phyloP scores from a whole-genome alignment of 2,329 filamentous ascomycete genomes.

The Fusarium metavorans region DNA sequence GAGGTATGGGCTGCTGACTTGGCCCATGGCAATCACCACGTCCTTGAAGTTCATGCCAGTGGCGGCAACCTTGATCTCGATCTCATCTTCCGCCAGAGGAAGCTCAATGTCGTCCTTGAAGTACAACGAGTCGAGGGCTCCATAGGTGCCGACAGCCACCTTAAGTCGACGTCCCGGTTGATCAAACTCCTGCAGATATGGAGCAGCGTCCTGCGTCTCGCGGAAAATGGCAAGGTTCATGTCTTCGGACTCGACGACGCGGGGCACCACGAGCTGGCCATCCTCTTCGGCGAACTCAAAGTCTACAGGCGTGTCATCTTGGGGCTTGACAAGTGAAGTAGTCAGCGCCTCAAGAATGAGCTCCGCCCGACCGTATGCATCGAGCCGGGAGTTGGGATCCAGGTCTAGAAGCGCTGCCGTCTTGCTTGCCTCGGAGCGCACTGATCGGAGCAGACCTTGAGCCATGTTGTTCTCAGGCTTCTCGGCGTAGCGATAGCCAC shows the following conservation, averaged over 20 bases:
- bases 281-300: constrained; percentile 46
- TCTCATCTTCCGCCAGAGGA: constrained; percentile 50
- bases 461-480: constrained; percentile 59
- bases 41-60: constrained; percentile 62
- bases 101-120: constrained; percentile 51
- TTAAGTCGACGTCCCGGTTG: constrained; percentile 50
- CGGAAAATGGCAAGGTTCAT: constrained; percentile 46
- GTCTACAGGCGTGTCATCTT: not conserved
- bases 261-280: constrained; percentile 46
- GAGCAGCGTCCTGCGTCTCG: constrained; percentile 39
- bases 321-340: not conserved
- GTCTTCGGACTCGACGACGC: constrained; percentile 41
- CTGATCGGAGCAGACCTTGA: constrained; percentile 57
- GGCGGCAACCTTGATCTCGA: constrained; percentile 58
- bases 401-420: constrained; percentile 60
- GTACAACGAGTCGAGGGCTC: constrained; percentile 55
- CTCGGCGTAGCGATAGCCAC: constrained; percentile 52
- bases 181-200: constrained; percentile 53
- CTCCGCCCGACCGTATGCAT: constrained; percentile 45
- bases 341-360: constrained; percentile 47
- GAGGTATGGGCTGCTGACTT: constrained; percentile 48
- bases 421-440: constrained; percentile 60
- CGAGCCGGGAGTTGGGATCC: constrained; percentile 51
- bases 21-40: constrained; percentile 57
- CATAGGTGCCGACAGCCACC: constrained; percentile 54